Base-by-base conservation (phyloP, 2,329 filamentous ascomycete species). In the Fusarium domesticum region DNA sequence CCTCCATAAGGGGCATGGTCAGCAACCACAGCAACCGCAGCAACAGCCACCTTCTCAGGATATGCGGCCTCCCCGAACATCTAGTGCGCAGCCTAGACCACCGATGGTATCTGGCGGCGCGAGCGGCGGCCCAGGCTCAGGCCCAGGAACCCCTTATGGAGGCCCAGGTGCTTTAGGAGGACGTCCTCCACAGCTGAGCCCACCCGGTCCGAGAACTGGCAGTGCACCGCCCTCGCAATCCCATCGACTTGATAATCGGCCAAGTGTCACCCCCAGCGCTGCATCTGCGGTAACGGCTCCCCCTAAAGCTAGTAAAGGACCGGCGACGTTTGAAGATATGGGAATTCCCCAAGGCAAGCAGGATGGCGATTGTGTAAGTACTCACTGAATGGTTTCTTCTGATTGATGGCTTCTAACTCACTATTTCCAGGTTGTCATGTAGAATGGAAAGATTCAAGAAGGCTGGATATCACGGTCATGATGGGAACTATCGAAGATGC, bases 281-380 rank as follows among this genome's bases (percentile, higher is more conserved):
- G 57, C 66, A 34, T 65, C 68, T n/a, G 64, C 68, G 6, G 23
- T 12, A 28, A 28, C 23, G 23, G 57, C 65, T 14, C 67, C 71
- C 6, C 60, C 69, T 16, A 65, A 70, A 51, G 53, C 72, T 3
- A 69, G 71, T 38, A 88, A 90, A 63, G 93, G 92, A 10, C 92
- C 93, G 1, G 89, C 93, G 59, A 97, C 93, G 0, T 98, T 98
- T 66, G 92, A 96, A 64, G 91, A 95, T 64, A 98, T 98, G 93
- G 93, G 93, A 31, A 92, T 98, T 58, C 89, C 90, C 6, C 79
- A 84, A 59, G 83, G 77, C 37, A 91, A 93, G 68, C 79, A 84
- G 50, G 88, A 96, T n/a, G 80, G 81, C 55, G 91, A 97, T 69
- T 98, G 92, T 74, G 91, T 96, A 81, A 77, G 78, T 77, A 16